Evolutionary conservation across 2,329 filamentous ascomycete species (phyloP), one percentile per base, ranked within the genome.

Genomic region (Lecanosticta acicola): DNA sequence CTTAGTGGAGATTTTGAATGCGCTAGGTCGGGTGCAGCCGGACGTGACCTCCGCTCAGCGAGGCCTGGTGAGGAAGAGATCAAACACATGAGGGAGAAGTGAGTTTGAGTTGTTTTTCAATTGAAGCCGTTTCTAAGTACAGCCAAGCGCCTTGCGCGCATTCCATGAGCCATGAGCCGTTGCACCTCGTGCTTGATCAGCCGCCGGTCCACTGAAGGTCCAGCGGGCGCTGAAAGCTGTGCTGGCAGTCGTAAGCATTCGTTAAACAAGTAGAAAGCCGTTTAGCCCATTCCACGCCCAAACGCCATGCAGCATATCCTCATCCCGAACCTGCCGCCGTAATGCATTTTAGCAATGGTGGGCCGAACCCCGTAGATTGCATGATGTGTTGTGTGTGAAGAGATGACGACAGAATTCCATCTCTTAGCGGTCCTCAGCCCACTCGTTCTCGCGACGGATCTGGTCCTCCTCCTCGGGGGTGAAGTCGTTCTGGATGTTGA

Each of bases 401-500:
- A 16, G 10, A 34, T 11, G n/a, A 39, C 14, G 26, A 26, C 4
- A 18, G 18, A 20, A 11, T 29, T 29, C 18, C 24, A n/a, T 40
- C 19, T 34, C 17, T n/a, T 58, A 66, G 45, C 63, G 62, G 48
- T 67, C 64, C 61, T 67, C 65, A 26, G 65, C 65, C 72, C 72
- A 75, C 68, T 75, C 72, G 66, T 75, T 75, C 67, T 75, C 72
- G 42, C 72, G 71, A 50, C 72, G 72, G 54, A 75, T 98, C 78
- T 98, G 93, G 66, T 98, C 93, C 71, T 98, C 93, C 73, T 98
- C 93, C 71, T 98, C 93, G 2, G 91, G 88, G 0, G 93, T 97
- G 73, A 98, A 98, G 69, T 98, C 93, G 62, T 98, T 98, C 63
- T 94, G 93, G 64, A 98, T 98, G 74, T 98, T 98, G 77, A 98